These are phyloP conservation scores for Suillus plorans DNA, from an alignment of 768 basidiomycete species.

Conservation along the genomic window DNA sequence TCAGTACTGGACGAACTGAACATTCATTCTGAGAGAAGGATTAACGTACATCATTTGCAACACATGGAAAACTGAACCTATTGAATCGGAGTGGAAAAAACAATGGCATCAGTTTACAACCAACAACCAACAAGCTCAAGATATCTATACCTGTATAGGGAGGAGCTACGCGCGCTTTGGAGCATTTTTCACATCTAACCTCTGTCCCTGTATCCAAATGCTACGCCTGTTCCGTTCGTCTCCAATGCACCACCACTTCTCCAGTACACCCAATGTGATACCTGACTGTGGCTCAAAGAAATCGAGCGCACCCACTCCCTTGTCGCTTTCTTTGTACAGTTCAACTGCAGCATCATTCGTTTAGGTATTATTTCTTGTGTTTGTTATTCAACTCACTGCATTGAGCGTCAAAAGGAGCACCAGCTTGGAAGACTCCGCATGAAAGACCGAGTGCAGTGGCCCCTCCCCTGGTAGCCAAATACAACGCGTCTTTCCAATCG, in stretches of 20 bases:
- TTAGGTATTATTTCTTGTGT: background rate
- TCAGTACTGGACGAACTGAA: background rate
- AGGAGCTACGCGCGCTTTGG: too few relatives aligned
- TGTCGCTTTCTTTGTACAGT: background rate
- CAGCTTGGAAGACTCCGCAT: slow-evolving; percentile 55
- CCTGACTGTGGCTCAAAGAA: slow-evolving; percentile 44
- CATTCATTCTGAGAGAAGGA: background rate
- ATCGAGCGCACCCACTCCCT: slow-evolving; percentile 66
- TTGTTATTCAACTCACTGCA: slow-evolving; percentile 47
- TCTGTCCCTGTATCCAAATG: slow-evolving; percentile 76
- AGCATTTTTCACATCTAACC: slow-evolving; percentile 1
- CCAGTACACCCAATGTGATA: slow-evolving; percentile 55
- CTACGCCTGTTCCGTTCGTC: slow-evolving; percentile 60
- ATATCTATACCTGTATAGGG: background rate
- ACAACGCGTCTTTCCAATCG: slow-evolving; percentile 81
- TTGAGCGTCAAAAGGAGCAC: slow-evolving; percentile 74
- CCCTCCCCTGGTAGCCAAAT: slow-evolving; percentile 81
- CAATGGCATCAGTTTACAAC: background rate
- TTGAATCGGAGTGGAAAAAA: background rate
- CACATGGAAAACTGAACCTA: background rate
- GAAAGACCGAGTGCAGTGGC: slow-evolving; percentile 66
- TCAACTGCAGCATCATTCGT: background rate
- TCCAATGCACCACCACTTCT: slow-evolving; percentile 92
- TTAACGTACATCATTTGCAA: background rate
- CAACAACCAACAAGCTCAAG: background rate